Evolutionary conservation across 768 basidiomycete genomes (phyloP), one percentile per base, ranked within the genome.

Genomic region (Postia placenta): DNA sequence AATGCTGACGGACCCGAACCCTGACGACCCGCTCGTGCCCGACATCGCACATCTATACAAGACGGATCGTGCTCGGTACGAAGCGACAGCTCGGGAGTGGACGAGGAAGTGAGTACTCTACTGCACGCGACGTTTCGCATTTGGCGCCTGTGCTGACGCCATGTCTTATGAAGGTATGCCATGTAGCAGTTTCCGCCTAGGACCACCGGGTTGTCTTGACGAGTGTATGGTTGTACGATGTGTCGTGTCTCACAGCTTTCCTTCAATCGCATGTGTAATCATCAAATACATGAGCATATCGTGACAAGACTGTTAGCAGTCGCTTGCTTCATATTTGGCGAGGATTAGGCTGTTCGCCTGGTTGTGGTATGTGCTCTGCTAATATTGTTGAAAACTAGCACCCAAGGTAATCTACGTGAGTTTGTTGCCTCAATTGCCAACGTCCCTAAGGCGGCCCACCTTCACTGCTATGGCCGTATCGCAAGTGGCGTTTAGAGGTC

Each of bases 41-140:
- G 96, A 99, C 64, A 97, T 98, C 56, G 96, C 96, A 48, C 92
- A 95, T 69, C 70, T 97, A 58, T 99, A 99, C 84, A 99, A 98
- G 92, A 97, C 94, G 30, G 96, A 99, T 72, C 83, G 95, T 59
- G 73, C 89, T 56, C 84, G 94, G 61, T 99, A 99, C 66, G 96
- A 98, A 72, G 89, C 93, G 52, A 98, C 92, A 27, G 96, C 96
- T 23, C 79, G 93, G 73, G 96, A 99, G 77, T 99, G 95, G 95
- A 95, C 95, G 69, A 86, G 95, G 82, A 98, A 98, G 94, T 98
- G 64, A 59, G 89, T 69, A 22, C 5, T 11, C 5, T 33, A 20
- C n/a, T n/a, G n/a, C n/a, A n/a, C n/a, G n/a, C n/a, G n/a, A n/a
- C n/a, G n/a, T n/a, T n/a, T n/a, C n/a, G n/a, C n/a, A n/a, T n/a